Percentiles rank a stretch among this genome's conserved stretches.
Evolutionary conservation across 2,329 filamentous ascomycete genomes (phyloP).

Genomic region (Aspergillus hortae): DNA sequence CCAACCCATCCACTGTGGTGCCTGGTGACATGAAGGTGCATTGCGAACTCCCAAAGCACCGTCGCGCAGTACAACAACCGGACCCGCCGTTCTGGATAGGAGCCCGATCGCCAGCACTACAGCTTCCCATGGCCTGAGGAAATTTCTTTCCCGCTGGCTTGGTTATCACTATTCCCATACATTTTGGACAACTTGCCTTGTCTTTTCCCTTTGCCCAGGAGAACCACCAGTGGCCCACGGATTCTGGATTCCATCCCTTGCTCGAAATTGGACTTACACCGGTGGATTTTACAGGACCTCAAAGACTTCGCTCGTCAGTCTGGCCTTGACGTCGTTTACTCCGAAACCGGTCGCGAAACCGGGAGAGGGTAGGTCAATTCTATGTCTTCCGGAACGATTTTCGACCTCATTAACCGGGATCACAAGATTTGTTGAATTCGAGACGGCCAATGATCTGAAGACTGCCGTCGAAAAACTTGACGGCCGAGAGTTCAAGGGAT

Average conservation of each 20-base stretch:
- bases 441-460: slow-evolving; percentile 84
- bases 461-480: slow-evolving; percentile 94
- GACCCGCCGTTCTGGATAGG: too few relatives aligned
- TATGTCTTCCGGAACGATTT: slow-evolving; percentile 14
- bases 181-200: neutral
- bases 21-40: too few relatives aligned
- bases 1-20: too few relatives aligned
- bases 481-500: slow-evolving; percentile 86
- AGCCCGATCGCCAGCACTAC: too few relatives aligned
- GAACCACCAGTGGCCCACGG: slow-evolving; percentile 14
- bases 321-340: slow-evolving; percentile 96
- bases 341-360: slow-evolving; percentile 89
- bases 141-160: too few relatives aligned
- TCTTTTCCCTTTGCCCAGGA: slow-evolving; percentile 5
- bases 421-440: slow-evolving; percentile 90
- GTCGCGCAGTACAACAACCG: too few relatives aligned
- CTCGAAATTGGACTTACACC: slow-evolving; percentile 72
- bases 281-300: slow-evolving; percentile 83
- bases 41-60: too few relatives aligned
- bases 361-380: slow-evolving; percentile 73
- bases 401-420: slow-evolving; percentile 20
- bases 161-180: neutral
- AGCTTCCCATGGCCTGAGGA: too few relatives aligned
- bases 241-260: slow-evolving; percentile 17
- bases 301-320: slow-evolving; percentile 99